A percentile compares a stretch with the other conserved stretches of the same genome.
phyloP scores from a whole-genome alignment of 2,329 filamentous ascomycete genomes.

The Monosporascus cannonballus region DNA sequence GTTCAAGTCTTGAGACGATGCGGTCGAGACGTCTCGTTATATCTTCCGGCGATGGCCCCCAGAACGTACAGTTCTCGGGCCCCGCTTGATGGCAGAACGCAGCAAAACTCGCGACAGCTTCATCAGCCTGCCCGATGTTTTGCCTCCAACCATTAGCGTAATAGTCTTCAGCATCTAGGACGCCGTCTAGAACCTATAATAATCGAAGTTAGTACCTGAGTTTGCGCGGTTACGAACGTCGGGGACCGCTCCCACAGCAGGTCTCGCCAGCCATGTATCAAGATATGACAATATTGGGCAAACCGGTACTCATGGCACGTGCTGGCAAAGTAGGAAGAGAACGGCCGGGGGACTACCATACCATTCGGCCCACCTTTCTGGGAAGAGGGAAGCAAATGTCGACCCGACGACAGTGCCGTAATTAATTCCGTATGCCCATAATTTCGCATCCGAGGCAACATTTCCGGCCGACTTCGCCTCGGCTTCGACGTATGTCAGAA shows the following conservation, averaged over 20 bases:
- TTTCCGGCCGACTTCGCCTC: slow-evolving; percentile 18
- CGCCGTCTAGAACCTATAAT: slow-evolving; percentile 19
- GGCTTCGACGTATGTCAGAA: slow-evolving; percentile 25
- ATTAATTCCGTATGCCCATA: slow-evolving; percentile 18
- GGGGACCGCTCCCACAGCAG: no score
- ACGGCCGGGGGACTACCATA: slow-evolving; percentile 4
- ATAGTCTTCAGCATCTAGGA: slow-evolving; percentile 19
- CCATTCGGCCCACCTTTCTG: slow-evolving; percentile 31
- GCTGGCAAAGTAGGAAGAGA: no score
- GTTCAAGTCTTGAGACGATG: slow-evolving; percentile 19
- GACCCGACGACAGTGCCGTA: slow-evolving; percentile 27
- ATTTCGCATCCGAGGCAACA: slow-evolving; percentile 18
- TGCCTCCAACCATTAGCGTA: slow-evolving; percentile 17
- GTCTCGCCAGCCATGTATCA: no score
- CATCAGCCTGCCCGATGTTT: slow-evolving; percentile 17
- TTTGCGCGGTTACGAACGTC: no score
- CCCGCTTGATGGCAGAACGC: slow-evolving; percentile 20
- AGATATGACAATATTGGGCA: no score
- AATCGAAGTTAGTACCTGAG: no score
- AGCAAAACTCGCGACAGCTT: slow-evolving; percentile 13
- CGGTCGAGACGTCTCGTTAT: slow-evolving; percentile 20
- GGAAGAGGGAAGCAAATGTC: slow-evolving; percentile 32
- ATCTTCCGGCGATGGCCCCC: slow-evolving; percentile 20
- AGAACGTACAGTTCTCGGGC: slow-evolving; percentile 21
- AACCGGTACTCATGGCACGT: no score